A percentile compares a stretch with the other conserved stretches of the same genome.
phyloP scores from a whole-genome alignment of 768 basidiomycete species.

The Pisolithus orientalis region DNA sequence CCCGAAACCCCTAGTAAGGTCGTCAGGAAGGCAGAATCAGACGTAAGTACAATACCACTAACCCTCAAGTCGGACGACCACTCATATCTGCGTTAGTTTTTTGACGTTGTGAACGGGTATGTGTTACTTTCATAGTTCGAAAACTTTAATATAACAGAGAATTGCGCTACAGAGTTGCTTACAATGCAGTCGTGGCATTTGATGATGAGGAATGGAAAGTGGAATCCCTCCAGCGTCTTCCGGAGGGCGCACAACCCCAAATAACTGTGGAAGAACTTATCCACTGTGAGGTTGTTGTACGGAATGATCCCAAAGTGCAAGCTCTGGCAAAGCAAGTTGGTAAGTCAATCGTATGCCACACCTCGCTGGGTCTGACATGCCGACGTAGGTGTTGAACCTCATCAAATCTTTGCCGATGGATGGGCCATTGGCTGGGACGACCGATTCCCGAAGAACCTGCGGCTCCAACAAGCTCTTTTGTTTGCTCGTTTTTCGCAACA shows the following conservation, averaged over 20 bases:
- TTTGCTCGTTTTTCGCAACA: slow-evolving; percentile 73
- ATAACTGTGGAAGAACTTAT: slow-evolving; percentile 81
- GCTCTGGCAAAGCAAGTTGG: slow-evolving; percentile 77
- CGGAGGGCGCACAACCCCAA: slow-evolving; percentile 71
- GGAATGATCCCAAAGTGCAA: slow-evolving; percentile 58
- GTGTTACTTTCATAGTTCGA: slow-evolving; percentile 8
- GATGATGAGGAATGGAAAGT: slow-evolving; percentile 54
- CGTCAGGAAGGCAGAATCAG: slow-evolving; percentile 68
- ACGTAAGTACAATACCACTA: slow-evolving; percentile 42
- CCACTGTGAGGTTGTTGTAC: slow-evolving; percentile 65
- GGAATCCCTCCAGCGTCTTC: slow-evolving; percentile 49
- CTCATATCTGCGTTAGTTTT: slow-evolving; percentile 42
- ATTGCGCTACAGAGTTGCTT: slow-evolving; percentile 30
- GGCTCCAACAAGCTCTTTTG: slow-evolving; percentile 75
- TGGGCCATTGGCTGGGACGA: slow-evolving; percentile 92
- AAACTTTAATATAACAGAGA: slow-evolving; percentile 16
- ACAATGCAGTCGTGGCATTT: slow-evolving; percentile 53
- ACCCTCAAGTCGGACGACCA: neutral
- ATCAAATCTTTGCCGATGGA: slow-evolving; percentile 75
- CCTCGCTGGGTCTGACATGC: neutral
- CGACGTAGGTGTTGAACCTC: slow-evolving; percentile 51
- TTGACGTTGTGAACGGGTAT: slow-evolving; percentile 72
- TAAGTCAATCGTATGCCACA: slow-evolving; percentile 8
- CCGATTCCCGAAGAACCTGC: slow-evolving; percentile 63
- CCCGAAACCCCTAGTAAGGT: slow-evolving; percentile 49